Conservation (phyloP, 345 rosid genomes). For the Psidium friedrichsthalianum region DNA sequence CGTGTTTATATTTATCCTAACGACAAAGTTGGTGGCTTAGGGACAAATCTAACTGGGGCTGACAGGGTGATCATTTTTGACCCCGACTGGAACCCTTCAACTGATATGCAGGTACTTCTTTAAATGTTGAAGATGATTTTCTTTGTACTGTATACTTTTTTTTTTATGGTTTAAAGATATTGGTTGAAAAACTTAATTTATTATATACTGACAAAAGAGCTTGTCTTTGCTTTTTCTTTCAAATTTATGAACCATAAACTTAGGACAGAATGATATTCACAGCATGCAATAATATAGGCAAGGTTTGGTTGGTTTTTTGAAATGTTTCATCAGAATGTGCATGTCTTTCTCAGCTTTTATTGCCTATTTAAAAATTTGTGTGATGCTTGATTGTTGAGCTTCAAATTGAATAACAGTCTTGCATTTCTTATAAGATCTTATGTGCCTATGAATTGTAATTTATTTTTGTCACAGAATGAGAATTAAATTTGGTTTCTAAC, state of each 20-base stretch:
- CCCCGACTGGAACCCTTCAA: constrained; percentile 99
- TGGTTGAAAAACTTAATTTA: background rate
- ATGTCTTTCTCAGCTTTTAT: background rate
- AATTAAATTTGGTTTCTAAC: background rate
- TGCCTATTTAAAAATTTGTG: background rate
- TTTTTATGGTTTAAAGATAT: background rate
- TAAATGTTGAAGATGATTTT: background rate
- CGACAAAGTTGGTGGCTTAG: constrained; percentile 97
- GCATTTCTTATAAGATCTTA: background rate
- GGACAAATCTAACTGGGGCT: constrained; percentile 93
- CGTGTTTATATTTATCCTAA: constrained; percentile 72
- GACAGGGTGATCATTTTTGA: constrained; percentile 93
- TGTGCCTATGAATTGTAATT: background rate
- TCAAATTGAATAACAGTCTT: background rate
- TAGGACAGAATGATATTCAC: background rate
- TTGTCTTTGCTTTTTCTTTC: background rate
- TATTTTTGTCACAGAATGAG: background rate
- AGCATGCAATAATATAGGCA: background rate
- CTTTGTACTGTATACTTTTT: background rate
- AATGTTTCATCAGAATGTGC: background rate
- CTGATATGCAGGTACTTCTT: constrained; percentile 76
- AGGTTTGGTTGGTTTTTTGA: background rate
- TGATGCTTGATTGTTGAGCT: background rate
- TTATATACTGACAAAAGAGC: background rate
- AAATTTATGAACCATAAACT: background rate